These are phyloP conservation scores for Mucor mucedo DNA, from an alignment of 371 early-diverging fungal species.

Conservation along the genomic window DNA sequence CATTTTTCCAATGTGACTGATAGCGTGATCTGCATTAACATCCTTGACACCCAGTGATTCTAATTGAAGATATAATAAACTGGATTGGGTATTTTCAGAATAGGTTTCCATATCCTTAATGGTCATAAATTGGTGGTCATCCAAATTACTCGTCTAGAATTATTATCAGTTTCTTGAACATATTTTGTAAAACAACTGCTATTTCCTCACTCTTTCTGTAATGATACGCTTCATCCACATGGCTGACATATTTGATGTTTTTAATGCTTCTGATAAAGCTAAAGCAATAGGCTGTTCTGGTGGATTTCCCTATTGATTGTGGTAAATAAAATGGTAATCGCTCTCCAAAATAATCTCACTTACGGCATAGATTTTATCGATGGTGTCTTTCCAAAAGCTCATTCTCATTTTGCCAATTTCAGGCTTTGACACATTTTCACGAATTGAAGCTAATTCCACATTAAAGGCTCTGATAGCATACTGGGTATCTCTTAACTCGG, in stretches of 20 bases:
- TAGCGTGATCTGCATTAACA: slow-evolving; percentile 88
- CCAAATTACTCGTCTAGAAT: slow-evolving; percentile 63
- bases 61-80: slow-evolving; percentile 84
- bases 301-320: slow-evolving; percentile 57
- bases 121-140: slow-evolving; percentile 72
- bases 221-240: slow-evolving; percentile 79
- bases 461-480: slow-evolving; percentile 90
- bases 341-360: background rate
- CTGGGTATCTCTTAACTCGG: slow-evolving; percentile 59
- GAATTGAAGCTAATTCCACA: slow-evolving; percentile 81
- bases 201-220: slow-evolving; percentile 62
- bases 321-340: too few relatives aligned
- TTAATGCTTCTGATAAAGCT: slow-evolving; percentile 57
- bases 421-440: slow-evolving; percentile 72
- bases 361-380: slow-evolving; percentile 75
- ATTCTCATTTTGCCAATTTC: slow-evolving; percentile 81
- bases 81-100: slow-evolving; percentile 87
- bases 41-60: slow-evolving; percentile 85
- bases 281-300: slow-evolving; percentile 78
- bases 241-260: slow-evolving; percentile 56
- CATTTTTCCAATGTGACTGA: slow-evolving; percentile 90
- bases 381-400: slow-evolving; percentile 82
- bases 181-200: background rate
- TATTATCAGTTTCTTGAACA: slow-evolving; percentile 12
- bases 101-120: slow-evolving; percentile 84